Percentiles rank a stretch among this genome's conserved stretches.
phyloP scores from a whole-genome alignment of 192 early-diverging fungal species.

The Physocladia obscura region DNA sequence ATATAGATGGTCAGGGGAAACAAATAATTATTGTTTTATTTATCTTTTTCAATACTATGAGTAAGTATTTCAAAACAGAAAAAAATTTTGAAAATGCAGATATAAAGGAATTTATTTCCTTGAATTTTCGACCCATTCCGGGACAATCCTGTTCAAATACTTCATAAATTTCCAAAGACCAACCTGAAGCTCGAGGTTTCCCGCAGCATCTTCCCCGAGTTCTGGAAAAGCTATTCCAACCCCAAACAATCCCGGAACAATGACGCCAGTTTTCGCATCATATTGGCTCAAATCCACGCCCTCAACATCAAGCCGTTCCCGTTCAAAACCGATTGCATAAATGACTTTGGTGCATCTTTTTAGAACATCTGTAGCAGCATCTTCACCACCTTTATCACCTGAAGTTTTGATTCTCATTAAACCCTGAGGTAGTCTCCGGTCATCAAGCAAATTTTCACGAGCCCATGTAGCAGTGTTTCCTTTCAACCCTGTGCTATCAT shows the following conservation, averaged over 20 bases:
- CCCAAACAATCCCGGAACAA: conserved; percentile 15
- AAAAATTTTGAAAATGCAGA: too few relatives aligned
- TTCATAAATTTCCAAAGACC: conserved; percentile 25
- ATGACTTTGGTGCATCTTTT: conserved; percentile 1
- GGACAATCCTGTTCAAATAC: neutral
- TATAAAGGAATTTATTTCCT: too few relatives aligned
- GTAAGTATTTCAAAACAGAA: too few relatives aligned
- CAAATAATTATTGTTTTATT: neutral
- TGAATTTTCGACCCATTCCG: neutral
- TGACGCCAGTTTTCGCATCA: neutral
- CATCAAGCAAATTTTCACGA: neutral
- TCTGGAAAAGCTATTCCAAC: conserved; percentile 25
- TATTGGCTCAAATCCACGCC: neutral
- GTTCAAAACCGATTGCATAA: conserved; percentile 24
- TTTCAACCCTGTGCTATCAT: conserved; percentile 23
- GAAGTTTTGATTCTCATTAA: conserved; percentile 4
- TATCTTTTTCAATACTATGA: too few relatives aligned
- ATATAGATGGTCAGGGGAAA: neutral
- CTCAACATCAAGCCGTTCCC: neutral
- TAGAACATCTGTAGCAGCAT: neutral
- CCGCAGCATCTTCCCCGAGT: conserved; percentile 9
- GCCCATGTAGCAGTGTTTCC: conserved; percentile 23
- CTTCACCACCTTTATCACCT: too few relatives aligned
- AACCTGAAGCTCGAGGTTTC: conserved; percentile 21
- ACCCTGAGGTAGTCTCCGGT: neutral